Percentiles rank a stretch among this genome's conserved stretches.
Evolutionary conservation across 2,329 filamentous ascomycete genomes (phyloP).

Genomic region (Fusarium nanum): DNA sequence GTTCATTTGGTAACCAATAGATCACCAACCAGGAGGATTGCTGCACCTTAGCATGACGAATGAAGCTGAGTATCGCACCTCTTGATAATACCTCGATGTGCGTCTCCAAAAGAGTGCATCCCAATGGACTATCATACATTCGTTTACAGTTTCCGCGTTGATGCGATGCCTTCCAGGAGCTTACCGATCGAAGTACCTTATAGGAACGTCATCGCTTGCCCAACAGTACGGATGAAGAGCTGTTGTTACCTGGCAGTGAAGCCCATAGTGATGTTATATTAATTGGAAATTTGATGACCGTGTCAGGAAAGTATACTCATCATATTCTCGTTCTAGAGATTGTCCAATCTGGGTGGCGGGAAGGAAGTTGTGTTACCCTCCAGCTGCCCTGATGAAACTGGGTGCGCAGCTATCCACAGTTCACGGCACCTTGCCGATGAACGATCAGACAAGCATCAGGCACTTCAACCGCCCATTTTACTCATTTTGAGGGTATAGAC

Average conservation of each 20-base stretch:
- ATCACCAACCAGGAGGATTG: conserved; percentile 6
- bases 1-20: conserved; percentile 44
- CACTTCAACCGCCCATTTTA: not conserved
- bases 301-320: not conserved
- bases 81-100: not conserved
- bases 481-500: not conserved
- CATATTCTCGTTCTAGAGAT: conserved; percentile 2
- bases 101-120: not conserved
- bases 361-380: conserved; percentile 31
- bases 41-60: conserved; percentile 13
- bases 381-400: conserved; percentile 36
- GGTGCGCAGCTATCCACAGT: conserved; percentile 35
- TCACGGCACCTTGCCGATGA: conserved; percentile 34
- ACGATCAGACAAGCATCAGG: conserved; percentile 6
- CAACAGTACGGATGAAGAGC: not conserved
- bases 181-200: not conserved
- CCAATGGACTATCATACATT: not conserved
- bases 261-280: not conserved
- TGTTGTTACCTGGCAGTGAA: not conserved
- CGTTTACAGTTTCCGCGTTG: not conserved
- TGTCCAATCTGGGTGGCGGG: conserved; percentile 20
- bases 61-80: not conserved
- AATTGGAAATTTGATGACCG: not conserved
- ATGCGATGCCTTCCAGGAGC: not conserved
- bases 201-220: not conserved